These are phyloP conservation scores for cucumber (Cucumis sativus) DNA, from an alignment of 306 rosid genomes.

Conservation along the genomic window Cucumber_9930_V3 NC_026657.2:8559501-8560000, in stretches of 20 bases:
- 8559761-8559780: slow-evolving; percentile 28
- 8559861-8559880: slow-evolving; percentile 56
- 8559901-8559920: slow-evolving; percentile 61
- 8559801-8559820: slow-evolving; percentile 54
- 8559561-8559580: slow-evolving; percentile 48
- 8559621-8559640: slow-evolving; percentile 36
- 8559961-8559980: not conserved
- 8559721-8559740: not conserved
- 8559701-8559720: not conserved
- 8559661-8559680: not conserved
- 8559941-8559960: not conserved
- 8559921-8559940: slow-evolving; percentile 49
- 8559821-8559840: slow-evolving; percentile 85
- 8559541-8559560: slow-evolving; percentile 76
- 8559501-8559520: slow-evolving; percentile 27
- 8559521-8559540: slow-evolving; percentile 48
- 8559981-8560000: not conserved
- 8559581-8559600: slow-evolving; percentile 52
- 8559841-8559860: slow-evolving; percentile 63
- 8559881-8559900: slow-evolving; percentile 84
- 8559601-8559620: slow-evolving; percentile 77
- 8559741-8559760: not conserved
- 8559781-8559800: slow-evolving; percentile 55
- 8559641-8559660: not conserved
- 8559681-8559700: not conserved